These are phyloP conservation scores for Articulospora tetracladia DNA, from an alignment of 495 filamentous ascomycete species.

Conservation along the genomic window DNA sequence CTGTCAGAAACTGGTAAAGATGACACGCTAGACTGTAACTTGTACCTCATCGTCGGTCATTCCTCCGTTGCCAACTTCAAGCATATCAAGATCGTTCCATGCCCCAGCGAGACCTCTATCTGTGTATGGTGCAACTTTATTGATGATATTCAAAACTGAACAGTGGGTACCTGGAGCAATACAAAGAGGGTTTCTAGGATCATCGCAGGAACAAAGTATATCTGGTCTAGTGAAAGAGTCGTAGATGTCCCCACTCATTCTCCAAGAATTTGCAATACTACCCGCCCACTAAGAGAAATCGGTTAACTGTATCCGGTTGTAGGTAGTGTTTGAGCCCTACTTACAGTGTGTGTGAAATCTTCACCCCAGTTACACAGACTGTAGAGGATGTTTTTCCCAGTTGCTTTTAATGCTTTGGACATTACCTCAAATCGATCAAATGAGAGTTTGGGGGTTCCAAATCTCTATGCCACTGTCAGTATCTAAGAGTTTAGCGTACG, in stretches of 20 bases:
- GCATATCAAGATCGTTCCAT: slow-evolving; percentile 46
- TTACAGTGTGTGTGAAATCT: slow-evolving; percentile 29
- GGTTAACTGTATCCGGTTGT: background rate
- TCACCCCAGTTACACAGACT: slow-evolving; percentile 36
- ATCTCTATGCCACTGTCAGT: too few species aligned
- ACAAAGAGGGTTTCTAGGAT: slow-evolving; percentile 34
- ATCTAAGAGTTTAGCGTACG: too few species aligned
- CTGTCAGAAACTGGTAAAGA: background rate
- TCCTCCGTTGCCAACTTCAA: slow-evolving; percentile 39
- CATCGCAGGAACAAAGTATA: slow-evolving; percentile 31
- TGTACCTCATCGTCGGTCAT: slow-evolving; percentile 26
- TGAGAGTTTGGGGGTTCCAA: slow-evolving; percentile 40
- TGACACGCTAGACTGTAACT: background rate
- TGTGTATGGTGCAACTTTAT: slow-evolving; percentile 37
- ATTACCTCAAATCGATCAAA: slow-evolving; percentile 32
- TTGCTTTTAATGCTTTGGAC: slow-evolving; percentile 25
- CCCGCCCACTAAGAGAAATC: slow-evolving; percentile 40
- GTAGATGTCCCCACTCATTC: slow-evolving; percentile 50
- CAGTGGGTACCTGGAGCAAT: slow-evolving; percentile 46
- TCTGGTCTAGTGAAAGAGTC: slow-evolving; percentile 22
- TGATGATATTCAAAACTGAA: slow-evolving; percentile 45
- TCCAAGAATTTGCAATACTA: slow-evolving; percentile 50
- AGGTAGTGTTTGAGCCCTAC: background rate
- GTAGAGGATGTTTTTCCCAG: slow-evolving; percentile 20
- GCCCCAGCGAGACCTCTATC: slow-evolving; percentile 33